A percentile compares a stretch with the other conserved stretches of the same genome.
phyloP scores from a whole-genome alignment of 345 rosid species.

The Litchi chinensis region DNA sequence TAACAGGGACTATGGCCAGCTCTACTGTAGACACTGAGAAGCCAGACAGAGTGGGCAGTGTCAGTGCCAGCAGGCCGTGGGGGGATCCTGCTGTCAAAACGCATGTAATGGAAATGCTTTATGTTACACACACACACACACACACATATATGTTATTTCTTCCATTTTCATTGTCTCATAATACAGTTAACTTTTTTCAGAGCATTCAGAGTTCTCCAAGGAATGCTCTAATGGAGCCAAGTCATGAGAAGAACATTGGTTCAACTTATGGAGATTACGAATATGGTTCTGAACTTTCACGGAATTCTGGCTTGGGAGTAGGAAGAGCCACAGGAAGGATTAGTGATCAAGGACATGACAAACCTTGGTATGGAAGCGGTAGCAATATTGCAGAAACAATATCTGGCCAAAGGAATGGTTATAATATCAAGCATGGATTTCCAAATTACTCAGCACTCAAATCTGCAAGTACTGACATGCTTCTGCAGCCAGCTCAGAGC shows the following conservation, averaged over 20 bases:
- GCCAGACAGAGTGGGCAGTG: conserved; percentile 50
- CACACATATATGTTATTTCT: not conserved
- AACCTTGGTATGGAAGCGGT: conserved; percentile 58
- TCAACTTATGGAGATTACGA: conserved; percentile 57
- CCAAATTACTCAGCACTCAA: conserved; percentile 52
- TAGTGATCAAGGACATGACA: conserved; percentile 63
- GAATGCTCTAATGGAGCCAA: conserved; percentile 52
- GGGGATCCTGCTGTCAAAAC: conserved; percentile 56
- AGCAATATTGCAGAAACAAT: conserved; percentile 52
- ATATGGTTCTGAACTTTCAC: conserved; percentile 61
- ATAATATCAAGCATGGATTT: conserved; percentile 52
- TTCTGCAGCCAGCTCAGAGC: conserved; percentile 37
- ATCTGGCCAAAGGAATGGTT: conserved; percentile 66
- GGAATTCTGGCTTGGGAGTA: conserved; percentile 49
- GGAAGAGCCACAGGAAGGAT: conserved; percentile 58
- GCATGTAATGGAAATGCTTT: conserved; percentile 47
- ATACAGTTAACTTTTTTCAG: conserved; percentile 31
- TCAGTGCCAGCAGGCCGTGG: conserved; percentile 55
- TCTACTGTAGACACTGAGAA: conserved; percentile 49
- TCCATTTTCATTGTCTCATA: conserved; percentile 24
- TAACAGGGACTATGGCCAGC: conserved; percentile 37
- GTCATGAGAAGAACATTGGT: conserved; percentile 54
- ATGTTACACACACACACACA: not conserved
- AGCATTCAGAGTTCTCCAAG: conserved; percentile 56
- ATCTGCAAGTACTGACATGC: conserved; percentile 43